phyloP scores from a whole-genome alignment of 441 rosid species.

The Gossypium lobatum region DNA sequence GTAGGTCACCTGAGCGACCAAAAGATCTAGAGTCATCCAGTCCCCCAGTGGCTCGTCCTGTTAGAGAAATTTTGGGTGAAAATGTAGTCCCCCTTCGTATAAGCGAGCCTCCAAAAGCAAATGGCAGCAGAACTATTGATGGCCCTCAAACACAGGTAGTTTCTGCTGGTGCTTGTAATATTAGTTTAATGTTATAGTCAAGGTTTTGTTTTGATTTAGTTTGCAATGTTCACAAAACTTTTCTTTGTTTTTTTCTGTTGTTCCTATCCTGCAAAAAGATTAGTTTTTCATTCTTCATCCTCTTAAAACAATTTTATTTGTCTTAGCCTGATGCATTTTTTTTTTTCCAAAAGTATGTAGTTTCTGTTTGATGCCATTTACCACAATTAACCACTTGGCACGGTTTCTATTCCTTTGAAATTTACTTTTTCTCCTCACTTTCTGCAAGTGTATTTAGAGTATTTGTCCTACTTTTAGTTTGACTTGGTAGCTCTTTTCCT shows the following conservation, averaged over 20 bases:
- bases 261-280: not conserved
- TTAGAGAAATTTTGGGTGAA: slow-evolving; percentile 92
- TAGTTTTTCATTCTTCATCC: not conserved
- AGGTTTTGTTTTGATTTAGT: not conserved
- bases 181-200: not conserved
- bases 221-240: not conserved
- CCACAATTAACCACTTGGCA: not conserved
- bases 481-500: not conserved
- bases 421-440: not conserved
- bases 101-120: slow-evolving; percentile 81
- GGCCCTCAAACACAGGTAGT: slow-evolving; percentile 56
- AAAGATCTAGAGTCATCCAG: slow-evolving; percentile 61
- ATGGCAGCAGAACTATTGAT: slow-evolving; percentile 34
- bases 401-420: not conserved
- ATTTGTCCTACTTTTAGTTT: not conserved
- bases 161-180: not conserved
- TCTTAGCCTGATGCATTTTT: not conserved
- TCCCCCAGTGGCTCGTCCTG: slow-evolving; percentile 73
- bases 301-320: not conserved
- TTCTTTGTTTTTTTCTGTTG: not conserved
- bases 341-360: not conserved
- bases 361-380: not conserved
- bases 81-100: slow-evolving; percentile 75
- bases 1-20: slow-evolving; percentile 67
- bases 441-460: not conserved